Conservation (phyloP, 1,139 yeast species). For the Candida anutae region DNA sequence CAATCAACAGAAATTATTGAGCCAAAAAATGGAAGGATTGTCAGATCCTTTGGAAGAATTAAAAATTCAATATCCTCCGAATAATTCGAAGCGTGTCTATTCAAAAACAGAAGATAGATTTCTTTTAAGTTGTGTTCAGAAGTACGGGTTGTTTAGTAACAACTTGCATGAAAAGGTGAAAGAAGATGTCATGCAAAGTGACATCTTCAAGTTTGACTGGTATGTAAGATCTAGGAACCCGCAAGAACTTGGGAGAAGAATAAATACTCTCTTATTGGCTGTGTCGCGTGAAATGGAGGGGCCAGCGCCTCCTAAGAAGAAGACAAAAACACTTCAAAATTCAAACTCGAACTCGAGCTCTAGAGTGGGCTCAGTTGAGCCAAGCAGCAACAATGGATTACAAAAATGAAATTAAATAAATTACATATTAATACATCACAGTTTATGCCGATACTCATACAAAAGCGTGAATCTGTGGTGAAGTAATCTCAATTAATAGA, state of each 20-base stretch:
- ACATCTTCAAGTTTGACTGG: conserved; percentile 84
- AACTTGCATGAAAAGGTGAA: conserved; percentile 69
- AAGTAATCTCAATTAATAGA: no score
- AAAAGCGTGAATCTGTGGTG: no score
- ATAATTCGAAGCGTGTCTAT: conserved; percentile 79
- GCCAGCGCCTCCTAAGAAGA: conserved; percentile 38
- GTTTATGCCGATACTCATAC: no score
- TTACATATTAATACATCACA: no score
- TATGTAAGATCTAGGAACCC: conserved; percentile 79
- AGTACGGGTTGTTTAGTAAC: conserved; percentile 68
- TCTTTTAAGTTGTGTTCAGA: conserved; percentile 62
- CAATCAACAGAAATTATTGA: conserved; percentile 60
- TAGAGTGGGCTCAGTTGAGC: conserved; percentile 29
- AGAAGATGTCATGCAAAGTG: conserved; percentile 65
- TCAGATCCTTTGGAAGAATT: conserved; percentile 72
- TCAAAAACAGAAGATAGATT: conserved; percentile 85
- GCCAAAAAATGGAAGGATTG: conserved; percentile 53
- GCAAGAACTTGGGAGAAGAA: conserved; percentile 75
- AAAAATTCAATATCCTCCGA: conserved; percentile 80
- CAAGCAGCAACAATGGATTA: no score
- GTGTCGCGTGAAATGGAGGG: conserved; percentile 77
- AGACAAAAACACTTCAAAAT: conserved; percentile 18
- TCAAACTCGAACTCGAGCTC: conserved; percentile 21
- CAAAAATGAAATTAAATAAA: no score
- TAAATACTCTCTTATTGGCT: conserved; percentile 69